These are phyloP conservation scores for Komagataella ulmi DNA, from an alignment of 805 yeast species.

Conservation along the genomic window DNA sequence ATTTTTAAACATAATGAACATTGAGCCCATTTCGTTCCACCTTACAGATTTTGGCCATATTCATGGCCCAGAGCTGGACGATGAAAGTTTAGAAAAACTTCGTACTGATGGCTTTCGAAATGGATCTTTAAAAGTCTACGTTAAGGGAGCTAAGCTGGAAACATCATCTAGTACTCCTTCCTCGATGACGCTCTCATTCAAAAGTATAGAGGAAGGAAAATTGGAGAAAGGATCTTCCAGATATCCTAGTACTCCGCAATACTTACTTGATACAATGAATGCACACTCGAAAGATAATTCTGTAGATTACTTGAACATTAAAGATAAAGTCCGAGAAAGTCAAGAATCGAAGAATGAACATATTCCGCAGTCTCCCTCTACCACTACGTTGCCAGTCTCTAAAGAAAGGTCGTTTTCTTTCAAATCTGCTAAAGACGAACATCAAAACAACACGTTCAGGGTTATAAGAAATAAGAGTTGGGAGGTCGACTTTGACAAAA, in stretches of 20 bases:
- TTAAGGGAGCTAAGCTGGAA: slow-evolving; percentile 4
- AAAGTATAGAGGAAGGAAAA: slow-evolving; percentile 25
- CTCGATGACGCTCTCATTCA: slow-evolving; percentile 42
- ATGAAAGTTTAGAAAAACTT: slow-evolving; percentile 25
- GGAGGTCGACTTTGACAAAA: slow-evolving; percentile 73
- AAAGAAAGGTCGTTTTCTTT: background rate
- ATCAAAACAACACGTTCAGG: slow-evolving; percentile 33
- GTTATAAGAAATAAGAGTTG: slow-evolving; percentile 52
- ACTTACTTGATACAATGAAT: slow-evolving; percentile 30
- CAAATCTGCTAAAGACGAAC: background rate
- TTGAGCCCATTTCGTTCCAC: slow-evolving; percentile 29
- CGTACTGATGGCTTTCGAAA: slow-evolving; percentile 19
- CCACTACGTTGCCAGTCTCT: background rate
- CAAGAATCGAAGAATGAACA: background rate
- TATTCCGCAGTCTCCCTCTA: background rate
- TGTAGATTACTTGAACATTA: slow-evolving; percentile 44
- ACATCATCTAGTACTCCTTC: slow-evolving; percentile 26
- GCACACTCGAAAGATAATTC: slow-evolving; percentile 14
- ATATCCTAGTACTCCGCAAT: slow-evolving; percentile 61
- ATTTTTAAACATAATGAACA: slow-evolving; percentile 20
- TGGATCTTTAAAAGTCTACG: slow-evolving; percentile 11
- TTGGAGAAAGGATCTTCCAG: slow-evolving; percentile 4
- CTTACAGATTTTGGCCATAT: slow-evolving; percentile 57
- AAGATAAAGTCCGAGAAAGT: slow-evolving; percentile 18
- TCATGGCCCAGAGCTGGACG: slow-evolving; percentile 44